Conservation (phyloP, 495 filamentous ascomycete species). For the Geoglossum glabrum region DNA sequence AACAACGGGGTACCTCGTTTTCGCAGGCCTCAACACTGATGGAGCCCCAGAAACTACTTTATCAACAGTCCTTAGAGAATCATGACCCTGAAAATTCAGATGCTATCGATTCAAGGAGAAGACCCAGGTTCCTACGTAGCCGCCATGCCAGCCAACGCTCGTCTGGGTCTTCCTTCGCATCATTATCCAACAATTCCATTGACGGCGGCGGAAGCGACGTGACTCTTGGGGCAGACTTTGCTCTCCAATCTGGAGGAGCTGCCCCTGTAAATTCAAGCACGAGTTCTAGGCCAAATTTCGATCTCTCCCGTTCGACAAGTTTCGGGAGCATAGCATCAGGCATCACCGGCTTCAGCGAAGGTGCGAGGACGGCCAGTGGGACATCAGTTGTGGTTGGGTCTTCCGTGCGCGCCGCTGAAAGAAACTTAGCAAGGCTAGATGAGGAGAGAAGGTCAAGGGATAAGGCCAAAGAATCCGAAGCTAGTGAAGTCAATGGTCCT, state of each 20-base stretch:
- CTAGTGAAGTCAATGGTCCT: constrained; percentile 17
- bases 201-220: constrained; percentile 44
- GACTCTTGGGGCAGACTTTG: constrained; percentile 65
- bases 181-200: constrained; percentile 24
- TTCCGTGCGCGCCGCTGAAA: constrained; percentile 22
- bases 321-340: constrained; percentile 91
- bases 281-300: constrained; percentile 21
- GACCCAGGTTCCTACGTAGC: constrained; percentile 54
- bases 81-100: constrained; percentile 10
- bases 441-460: constrained; percentile 26
- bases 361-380: constrained; percentile 20
- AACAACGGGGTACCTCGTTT: constrained; percentile 13
- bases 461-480: constrained; percentile 5
- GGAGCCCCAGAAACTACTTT: not conserved
- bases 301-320: constrained; percentile 61
- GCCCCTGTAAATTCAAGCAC: constrained; percentile 35
- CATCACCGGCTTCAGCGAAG: constrained; percentile 54
- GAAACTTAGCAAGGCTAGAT: constrained; percentile 36
- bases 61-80: constrained; percentile 5
- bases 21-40: constrained; percentile 3
- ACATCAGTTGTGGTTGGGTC: constrained; percentile 9
- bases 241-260: constrained; percentile 66
- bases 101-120: constrained; percentile 21
- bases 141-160: constrained; percentile 60
- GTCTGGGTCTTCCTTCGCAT: constrained; percentile 53